Percentiles rank a stretch among this genome's conserved stretches.
Evolutionary conservation across 108 stramenopile genomes (phyloP).

Genomic region (Licmophora abbreviata): DNA sequence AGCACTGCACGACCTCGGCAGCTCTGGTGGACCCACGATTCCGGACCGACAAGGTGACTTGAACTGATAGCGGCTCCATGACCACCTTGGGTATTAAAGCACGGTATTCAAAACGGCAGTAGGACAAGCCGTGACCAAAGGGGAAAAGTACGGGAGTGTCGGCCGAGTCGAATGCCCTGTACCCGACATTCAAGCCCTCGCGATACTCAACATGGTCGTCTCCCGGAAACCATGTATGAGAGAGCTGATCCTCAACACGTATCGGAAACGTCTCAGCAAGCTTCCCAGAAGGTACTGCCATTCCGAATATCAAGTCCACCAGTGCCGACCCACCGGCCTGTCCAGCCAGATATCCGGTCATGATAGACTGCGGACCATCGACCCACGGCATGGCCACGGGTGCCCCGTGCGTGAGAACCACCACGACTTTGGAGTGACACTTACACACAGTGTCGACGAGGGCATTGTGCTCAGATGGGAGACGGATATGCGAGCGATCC

Average conservation of each 20-base stretch:
- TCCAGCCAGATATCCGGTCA: slow-evolving; percentile 52
- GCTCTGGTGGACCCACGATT: slow-evolving; percentile 25
- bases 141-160: slow-evolving; percentile 40
- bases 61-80: slow-evolving; percentile 4
- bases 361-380: slow-evolving; percentile 19
- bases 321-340: slow-evolving; percentile 53
- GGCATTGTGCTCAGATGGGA: slow-evolving; percentile 33
- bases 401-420: slow-evolving; percentile 40
- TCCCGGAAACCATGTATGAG: slow-evolving; percentile 28
- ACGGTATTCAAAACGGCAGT: slow-evolving; percentile 49
- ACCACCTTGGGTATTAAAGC: slow-evolving; percentile 14
- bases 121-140: slow-evolving; percentile 69
- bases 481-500: slow-evolving; percentile 31
- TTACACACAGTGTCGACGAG: slow-evolving; percentile 23
- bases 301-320: slow-evolving; percentile 57
- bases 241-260: slow-evolving; percentile 12
- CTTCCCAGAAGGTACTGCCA: slow-evolving; percentile 37
- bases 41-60: slow-evolving; percentile 14
- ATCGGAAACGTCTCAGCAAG: slow-evolving; percentile 54
- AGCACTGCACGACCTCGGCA: slow-evolving; percentile 39
- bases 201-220: slow-evolving; percentile 34
- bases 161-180: slow-evolving; percentile 49
- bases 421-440: slow-evolving; percentile 30
- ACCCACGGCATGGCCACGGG: slow-evolving; percentile 48
- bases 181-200: slow-evolving; percentile 65